Conservation (phyloP, 495 filamentous ascomycete species). For the Neurospora sp. region DNA sequence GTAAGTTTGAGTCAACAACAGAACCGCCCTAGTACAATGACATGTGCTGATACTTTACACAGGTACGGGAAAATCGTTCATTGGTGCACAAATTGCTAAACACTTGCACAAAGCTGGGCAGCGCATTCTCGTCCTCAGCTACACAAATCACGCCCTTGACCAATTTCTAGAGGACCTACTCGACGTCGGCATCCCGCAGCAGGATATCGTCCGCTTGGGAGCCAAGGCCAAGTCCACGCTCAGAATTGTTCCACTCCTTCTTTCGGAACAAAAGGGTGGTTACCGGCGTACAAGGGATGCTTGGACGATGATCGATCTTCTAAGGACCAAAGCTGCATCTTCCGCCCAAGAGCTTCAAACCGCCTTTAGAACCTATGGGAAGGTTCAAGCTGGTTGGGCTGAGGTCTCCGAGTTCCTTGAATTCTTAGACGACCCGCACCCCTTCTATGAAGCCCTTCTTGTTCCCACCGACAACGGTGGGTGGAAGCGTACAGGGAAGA, state of each 20-base stretch:
- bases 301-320: slow-evolving; percentile 31
- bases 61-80: slow-evolving; percentile 77
- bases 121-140: slow-evolving; percentile 51
- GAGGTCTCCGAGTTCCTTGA: slow-evolving; percentile 53
- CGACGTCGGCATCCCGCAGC: slow-evolving; percentile 42
- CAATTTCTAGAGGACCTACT: slow-evolving; percentile 65
- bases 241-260: slow-evolving; percentile 35
- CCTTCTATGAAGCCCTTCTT: slow-evolving; percentile 47
- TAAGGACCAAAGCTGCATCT: slow-evolving; percentile 19
- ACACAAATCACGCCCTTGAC: slow-evolving; percentile 66
- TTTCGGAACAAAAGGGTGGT: slow-evolving; percentile 34
- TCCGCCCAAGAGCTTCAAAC: slow-evolving; percentile 8
- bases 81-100: slow-evolving; percentile 59
- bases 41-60: neutral
- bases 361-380: slow-evolving; percentile 1
- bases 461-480: slow-evolving; percentile 34
- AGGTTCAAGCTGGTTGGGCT: slow-evolving; percentile 5
- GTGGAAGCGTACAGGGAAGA: slow-evolving; percentile 29
- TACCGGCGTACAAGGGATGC: slow-evolving; percentile 18
- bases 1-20: slow-evolving; percentile 26
- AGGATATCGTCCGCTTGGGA: slow-evolving; percentile 58
- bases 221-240: slow-evolving; percentile 41
- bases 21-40: neutral
- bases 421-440: slow-evolving; percentile 42
- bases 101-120: slow-evolving; percentile 40